Evolutionary conservation across 208 protist species (phyloP).

Genomic region (Acanthamoeba culbertsoni): DNA sequence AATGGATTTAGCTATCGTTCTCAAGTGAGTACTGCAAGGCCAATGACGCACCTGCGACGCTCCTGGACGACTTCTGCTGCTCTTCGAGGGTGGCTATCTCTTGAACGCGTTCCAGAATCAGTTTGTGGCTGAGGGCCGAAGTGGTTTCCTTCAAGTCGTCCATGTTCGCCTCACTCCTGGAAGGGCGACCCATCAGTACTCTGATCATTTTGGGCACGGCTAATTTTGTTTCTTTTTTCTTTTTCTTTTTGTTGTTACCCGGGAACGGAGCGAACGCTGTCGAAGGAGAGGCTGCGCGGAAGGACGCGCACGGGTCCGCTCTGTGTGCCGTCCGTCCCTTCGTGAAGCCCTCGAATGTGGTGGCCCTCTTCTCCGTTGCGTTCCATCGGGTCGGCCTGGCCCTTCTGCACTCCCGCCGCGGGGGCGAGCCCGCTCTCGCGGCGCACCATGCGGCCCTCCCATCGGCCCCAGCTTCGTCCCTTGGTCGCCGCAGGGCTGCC

Average conservation of each 20-base stretch:
- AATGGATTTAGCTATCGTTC: neutral
- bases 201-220: neutral
- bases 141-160: too few relatives aligned
- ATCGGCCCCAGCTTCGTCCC: constrained; percentile 1
- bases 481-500: neutral
- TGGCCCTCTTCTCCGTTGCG: too few relatives aligned
- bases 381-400: neutral
- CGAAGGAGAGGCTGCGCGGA: neutral
- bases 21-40: neutral
- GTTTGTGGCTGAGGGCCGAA: too few relatives aligned
- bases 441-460: neutral
- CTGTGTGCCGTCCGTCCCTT: neutral
- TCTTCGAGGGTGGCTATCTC: too few relatives aligned
- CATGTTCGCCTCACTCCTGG: too few relatives aligned
- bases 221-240: neutral
- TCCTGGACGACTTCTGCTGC: too few relatives aligned
- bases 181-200: neutral
- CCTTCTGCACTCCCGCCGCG: neutral
- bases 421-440: neutral
- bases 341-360: too few relatives aligned
- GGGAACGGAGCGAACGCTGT: neutral
- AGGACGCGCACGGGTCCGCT: neutral
- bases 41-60: neutral
- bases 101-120: too few relatives aligned
- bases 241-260: neutral